Conservation (phyloP, 129 eudicot genomes). For the Lactuca saligna region DNA sequence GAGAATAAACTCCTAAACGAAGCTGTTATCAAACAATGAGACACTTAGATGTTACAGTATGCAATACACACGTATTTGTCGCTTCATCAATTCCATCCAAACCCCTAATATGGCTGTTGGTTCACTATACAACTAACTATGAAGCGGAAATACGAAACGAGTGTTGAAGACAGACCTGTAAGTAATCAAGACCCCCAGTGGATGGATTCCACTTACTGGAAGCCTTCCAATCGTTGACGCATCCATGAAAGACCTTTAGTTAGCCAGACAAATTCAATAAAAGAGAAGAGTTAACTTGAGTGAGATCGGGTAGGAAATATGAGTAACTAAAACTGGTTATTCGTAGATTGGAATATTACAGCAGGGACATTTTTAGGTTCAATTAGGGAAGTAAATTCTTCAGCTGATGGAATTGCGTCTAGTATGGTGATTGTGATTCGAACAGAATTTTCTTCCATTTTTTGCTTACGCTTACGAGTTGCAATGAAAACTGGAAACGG, state of each 20-base stretch:
- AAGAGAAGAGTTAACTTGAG: not conserved
- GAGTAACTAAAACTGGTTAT: not conserved
- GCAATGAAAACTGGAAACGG: conserved; percentile 9
- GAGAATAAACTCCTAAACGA: conserved; percentile 4
- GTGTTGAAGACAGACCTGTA: conserved; percentile 50
- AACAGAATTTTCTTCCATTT: conserved; percentile 38
- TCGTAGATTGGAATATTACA: conserved; percentile 33
- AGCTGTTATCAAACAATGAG: conserved; percentile 1
- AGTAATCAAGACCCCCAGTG: conserved; percentile 72
- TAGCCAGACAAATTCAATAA: not conserved
- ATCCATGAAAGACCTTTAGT: conserved; percentile 66
- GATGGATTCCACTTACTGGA: conserved; percentile 64
- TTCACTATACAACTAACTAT: not conserved
- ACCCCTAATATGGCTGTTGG: not conserved
- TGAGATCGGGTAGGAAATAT: not conserved
- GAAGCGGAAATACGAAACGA: conserved; percentile 16
- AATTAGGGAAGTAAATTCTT: conserved; percentile 60
- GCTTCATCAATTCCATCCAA: not conserved
- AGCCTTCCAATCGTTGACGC: conserved; percentile 75
- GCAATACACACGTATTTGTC: not conserved
- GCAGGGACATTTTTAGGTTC: conserved; percentile 73
- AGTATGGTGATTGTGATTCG: conserved; percentile 36
- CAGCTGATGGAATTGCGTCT: conserved; percentile 50
- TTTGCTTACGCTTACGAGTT: not conserved
- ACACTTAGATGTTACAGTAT: not conserved